Base-by-base conservation (phyloP, 1,284 basidiomycete genomes). In the Lentinus polychrous region DNA sequence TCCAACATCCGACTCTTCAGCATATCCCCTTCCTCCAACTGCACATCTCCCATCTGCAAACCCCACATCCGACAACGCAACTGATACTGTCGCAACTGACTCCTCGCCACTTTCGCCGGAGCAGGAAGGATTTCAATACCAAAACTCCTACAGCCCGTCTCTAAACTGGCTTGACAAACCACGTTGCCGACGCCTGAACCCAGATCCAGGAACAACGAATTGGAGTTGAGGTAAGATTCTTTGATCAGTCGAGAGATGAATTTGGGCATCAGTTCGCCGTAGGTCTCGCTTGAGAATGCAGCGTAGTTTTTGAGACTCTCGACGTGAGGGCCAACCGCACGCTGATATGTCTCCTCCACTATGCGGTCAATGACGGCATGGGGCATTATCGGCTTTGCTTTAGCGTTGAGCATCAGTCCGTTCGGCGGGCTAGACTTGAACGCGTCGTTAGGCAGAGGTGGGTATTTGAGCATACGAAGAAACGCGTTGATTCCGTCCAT, bases 141-240 rank as follows among this genome's bases (percentile, higher is more conserved):
- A 58, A 79, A 88, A 54, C 82, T 79, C 50, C 59, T 73, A 62
- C 86, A 90, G 0, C 86, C 86, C 0, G 81, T 82, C 60, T 87
- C 81, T 52, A 90, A 67, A 46, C 80, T 80, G 5, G 82, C 84
- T 57, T 90, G 86, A 5, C 84, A 66, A 12, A 84, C 75, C n/a
- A 88, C 82, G 57, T 89, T 88, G 5, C 82, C 86, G 7, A 90
- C 86, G 1, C 86, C 86, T 2, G 79, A 83, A 10, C 86, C 86
- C n/a, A 90, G 73, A 60, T 90, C 86, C 45, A 90, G 60, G 58
- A 90, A 81, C 12, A 88, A 70, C 34, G 77, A 79, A 48, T 76
- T 69, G 46, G 80, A 72, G 18, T 68, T 70, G 10, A 89, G 66
- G n/a, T 74, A 70, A 0, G 81, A 79, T 3, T 72, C 65, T 18